Evolutionary conservation across 495 filamentous ascomycete genomes (phyloP).

Genomic region (Penicillium robsamsonii): DNA sequence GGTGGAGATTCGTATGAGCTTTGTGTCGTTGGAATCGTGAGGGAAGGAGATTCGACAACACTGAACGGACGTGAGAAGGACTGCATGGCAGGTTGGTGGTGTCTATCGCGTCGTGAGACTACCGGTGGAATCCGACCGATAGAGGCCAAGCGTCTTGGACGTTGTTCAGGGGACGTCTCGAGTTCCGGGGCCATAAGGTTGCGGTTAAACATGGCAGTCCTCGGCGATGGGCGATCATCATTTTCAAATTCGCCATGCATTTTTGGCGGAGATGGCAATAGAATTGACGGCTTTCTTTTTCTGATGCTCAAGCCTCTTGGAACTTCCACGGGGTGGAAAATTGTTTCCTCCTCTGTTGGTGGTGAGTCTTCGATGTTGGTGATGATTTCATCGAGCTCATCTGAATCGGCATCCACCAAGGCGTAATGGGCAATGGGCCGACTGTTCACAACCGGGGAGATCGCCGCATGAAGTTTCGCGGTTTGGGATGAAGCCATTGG

Average conservation of each 20-base stretch:
- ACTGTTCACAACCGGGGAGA: constrained; percentile 35
- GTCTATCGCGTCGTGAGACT: constrained; percentile 65
- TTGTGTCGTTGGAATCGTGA: constrained; percentile 23
- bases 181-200: constrained; percentile 16
- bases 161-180: constrained; percentile 27
- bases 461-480: constrained; percentile 38
- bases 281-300: constrained; percentile 47
- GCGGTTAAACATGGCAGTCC: constrained; percentile 40
- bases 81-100: constrained; percentile 66
- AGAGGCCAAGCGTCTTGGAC: constrained; percentile 60
- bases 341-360: constrained; percentile 38
- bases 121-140: constrained; percentile 91
- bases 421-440: constrained; percentile 75
- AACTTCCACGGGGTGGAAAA: constrained; percentile 25
- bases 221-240: constrained; percentile 40
- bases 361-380: constrained; percentile 55
- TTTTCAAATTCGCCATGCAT: constrained; percentile 44
- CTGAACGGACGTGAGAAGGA: constrained; percentile 85
- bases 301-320: constrained; percentile 37
- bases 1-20: constrained; percentile 16
- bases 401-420: constrained; percentile 72
- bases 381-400: constrained; percentile 64
- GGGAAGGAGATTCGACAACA: constrained; percentile 33
- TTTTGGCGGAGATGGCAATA: constrained; percentile 55
- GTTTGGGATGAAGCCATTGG: constrained; percentile 15